Evolutionary conservation across 805 yeast genomes (phyloP), one percentile per base, ranked within the genome.

Genomic region (Cyberlindnera mrakii): DNA sequence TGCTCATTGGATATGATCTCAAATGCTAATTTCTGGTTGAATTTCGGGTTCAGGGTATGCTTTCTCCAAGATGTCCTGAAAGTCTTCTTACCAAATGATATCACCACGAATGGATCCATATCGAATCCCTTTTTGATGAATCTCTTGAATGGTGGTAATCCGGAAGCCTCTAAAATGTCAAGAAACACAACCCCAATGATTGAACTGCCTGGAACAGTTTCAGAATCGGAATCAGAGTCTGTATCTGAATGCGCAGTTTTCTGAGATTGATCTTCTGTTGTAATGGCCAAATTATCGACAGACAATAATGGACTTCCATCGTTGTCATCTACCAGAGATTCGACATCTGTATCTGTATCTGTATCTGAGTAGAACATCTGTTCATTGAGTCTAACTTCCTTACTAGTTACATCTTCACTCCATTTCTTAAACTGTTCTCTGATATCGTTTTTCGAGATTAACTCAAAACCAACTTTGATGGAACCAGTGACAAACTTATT

Each of bases 31-130:
- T 82, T 68, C 60, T 90, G 95, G 53, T 88, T 80, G 64, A 80
- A 91, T 1, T 80, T 72, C 0, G 99, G 99, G 42, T 82, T 81
- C 40, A 87, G 62, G 1, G 87, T 82, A 60, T 91, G 97, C 18
- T 85, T 75, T 51, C 81, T 75, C 80, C 89, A 83, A 10, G 89
- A 80, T 0, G 97, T 89, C 51, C 95, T 76, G 61, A 78, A 91
- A 0, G 91, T 88, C 51, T 83, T 83, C 54, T 85, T 82, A 9
- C 96, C 96, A 61, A 91, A 88, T 0, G 96, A 81, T 1, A 88
- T 82, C 16, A 91, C 88, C 3, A 91, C 91, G 65, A 91, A 93
- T 2, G 98, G 98, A 58, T 93, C 99, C 95, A 93, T 87, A 62
- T 89, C 96, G 57, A 85, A 91, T 1, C 90, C 82, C 18, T 87